phyloP scores from a whole-genome alignment of 345 rosid genomes.

The Erucastrum elatum region DNA sequence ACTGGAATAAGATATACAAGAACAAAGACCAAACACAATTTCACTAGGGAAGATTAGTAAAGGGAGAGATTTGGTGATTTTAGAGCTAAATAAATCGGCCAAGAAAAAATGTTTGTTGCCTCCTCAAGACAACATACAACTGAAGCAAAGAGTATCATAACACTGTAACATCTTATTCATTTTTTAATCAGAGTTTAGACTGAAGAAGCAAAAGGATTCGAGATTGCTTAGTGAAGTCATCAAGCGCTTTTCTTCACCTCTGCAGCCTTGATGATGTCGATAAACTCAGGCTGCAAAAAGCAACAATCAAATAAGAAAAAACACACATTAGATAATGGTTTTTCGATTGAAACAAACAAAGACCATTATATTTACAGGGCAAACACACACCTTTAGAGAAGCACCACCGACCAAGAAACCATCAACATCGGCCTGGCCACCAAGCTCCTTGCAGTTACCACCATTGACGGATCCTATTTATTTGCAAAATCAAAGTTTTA shows the following conservation, averaged over 20 bases:
- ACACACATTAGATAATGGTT: background rate
- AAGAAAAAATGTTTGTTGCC: background rate
- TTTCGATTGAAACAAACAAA: background rate
- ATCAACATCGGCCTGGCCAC: conserved; percentile 70
- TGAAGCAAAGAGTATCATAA: conserved; percentile 23
- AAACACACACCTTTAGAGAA: conserved; percentile 60
- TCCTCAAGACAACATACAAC: background rate
- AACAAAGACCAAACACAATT: background rate
- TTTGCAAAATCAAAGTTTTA: conserved; percentile 1
- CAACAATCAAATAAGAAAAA: background rate
- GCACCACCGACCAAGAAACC: conserved; percentile 96
- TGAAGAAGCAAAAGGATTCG: background rate
- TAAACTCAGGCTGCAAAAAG: conserved; percentile 40
- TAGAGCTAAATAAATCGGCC: background rate
- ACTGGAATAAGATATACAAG: background rate
- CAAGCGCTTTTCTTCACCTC: conserved; percentile 42
- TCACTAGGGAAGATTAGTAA: background rate
- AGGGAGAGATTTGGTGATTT: background rate
- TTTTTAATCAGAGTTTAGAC: background rate
- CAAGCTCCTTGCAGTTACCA: conserved; percentile 84
- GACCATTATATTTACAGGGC: background rate
- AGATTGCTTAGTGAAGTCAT: background rate
- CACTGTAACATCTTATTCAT: conserved; percentile 26
- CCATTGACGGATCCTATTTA: conserved; percentile 72
- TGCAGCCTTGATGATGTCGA: conserved; percentile 42